Base-by-base conservation (phyloP, 2,329 filamentous ascomycete species). In the Ambrosiella cleistominuta region DNA sequence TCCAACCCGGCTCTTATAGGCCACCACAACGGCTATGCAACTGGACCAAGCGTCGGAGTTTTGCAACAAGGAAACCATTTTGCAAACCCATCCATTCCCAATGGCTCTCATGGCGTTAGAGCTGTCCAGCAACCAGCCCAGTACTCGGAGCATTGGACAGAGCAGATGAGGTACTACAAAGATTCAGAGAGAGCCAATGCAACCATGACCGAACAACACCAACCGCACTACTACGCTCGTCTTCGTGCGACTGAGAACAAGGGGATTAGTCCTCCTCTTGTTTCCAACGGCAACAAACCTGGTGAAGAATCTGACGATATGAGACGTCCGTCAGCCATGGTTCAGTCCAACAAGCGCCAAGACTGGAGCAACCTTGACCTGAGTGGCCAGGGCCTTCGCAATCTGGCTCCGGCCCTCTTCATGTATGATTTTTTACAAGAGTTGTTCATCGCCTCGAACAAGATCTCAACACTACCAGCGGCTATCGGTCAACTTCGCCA, bases 281-380 rank as follows among this genome's bases (percentile, higher is more conserved):
- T 35, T 17, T 79, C 75, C 40, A 74, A 80, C 40, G 70, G 69
- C n/a, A 70, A 69, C 4, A 74, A 80, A 35, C 72, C 76, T 37
- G 72, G 73, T 53, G 79, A 82, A 52, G 78, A 81, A 60, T 64
- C 71, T 13, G 76, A 77, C 53, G 79, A 82, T 64, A 74, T 77
- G 64, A 75, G 80, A 65, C 71, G 80, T 59, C 80, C 80, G 38
- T 77, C 83, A 64, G 84, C 84, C 65, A 75, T 86, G 58, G 80
- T 86, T 61, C 79, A 79, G 65, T 75, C 79, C 60, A 75, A 79
- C 62, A 81, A 82, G 65, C 75, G 84, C 63, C 86, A 95, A 69
- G 85, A 90, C 66, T 97, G 93, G 93, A 81, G 88, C 68, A 89
- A 90, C 63, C 76, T 98, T 64, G 93, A 98, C 70, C 84, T 97